Evolutionary conservation across 169 alveolate genomes (phyloP).

Genomic region (Plasmodium billcollinsi): DNA sequence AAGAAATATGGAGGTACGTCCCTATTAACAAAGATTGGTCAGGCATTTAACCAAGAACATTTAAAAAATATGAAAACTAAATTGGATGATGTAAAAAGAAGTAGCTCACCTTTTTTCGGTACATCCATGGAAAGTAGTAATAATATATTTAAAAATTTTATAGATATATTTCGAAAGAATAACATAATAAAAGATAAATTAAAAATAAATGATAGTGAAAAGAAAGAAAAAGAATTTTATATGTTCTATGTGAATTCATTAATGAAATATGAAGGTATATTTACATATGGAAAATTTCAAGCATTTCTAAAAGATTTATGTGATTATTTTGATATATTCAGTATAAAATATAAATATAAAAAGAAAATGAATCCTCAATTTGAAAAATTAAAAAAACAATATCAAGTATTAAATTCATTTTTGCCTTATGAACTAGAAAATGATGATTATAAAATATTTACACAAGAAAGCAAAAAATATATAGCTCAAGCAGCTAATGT

Average conservation of each 20-base stretch:
- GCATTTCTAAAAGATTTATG: constrained; percentile 38
- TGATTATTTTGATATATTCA: constrained; percentile 32
- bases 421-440: constrained; percentile 84
- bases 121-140: background rate
- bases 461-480: constrained; percentile 79
- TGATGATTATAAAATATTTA: constrained; percentile 80
- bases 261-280: constrained; percentile 78
- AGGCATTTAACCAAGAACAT: constrained; percentile 60
- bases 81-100: constrained; percentile 11
- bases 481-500: constrained; percentile 78
- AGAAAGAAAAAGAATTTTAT: constrained; percentile 58
- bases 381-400: constrained; percentile 59
- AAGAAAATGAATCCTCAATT: constrained; percentile 65
- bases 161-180: constrained; percentile 48
- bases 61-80: constrained; percentile 51
- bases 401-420: constrained; percentile 80
- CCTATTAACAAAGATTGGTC: constrained; percentile 45
- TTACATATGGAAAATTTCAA: constrained; percentile 51
- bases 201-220: constrained; percentile 32
- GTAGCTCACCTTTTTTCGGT: background rate
- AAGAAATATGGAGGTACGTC: constrained; percentile 67
- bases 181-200: constrained; percentile 9
- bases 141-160: constrained; percentile 52
- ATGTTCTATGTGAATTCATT: constrained; percentile 46
- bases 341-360: constrained; percentile 44